Evolutionary conservation across 805 yeast species (phyloP).

Genomic region (Vanderwaltozyma verrucispora): DNA sequence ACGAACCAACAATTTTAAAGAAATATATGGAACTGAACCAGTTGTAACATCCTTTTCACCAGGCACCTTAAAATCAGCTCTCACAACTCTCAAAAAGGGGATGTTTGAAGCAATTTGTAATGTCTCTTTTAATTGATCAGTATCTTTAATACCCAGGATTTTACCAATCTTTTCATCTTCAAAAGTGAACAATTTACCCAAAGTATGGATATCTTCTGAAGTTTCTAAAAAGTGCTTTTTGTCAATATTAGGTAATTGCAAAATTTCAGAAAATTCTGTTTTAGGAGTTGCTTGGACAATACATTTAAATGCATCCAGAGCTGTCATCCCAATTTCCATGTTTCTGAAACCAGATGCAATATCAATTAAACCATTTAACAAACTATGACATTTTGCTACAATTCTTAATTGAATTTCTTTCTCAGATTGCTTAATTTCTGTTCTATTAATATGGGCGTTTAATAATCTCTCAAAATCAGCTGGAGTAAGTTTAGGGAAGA

Average conservation of each 20-base stretch:
- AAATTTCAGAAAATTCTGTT: conserved; percentile 48
- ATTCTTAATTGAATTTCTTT: conserved; percentile 38
- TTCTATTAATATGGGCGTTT: conserved; percentile 42
- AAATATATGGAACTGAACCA: conserved; percentile 62
- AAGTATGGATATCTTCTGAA: conserved; percentile 35
- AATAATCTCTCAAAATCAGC: conserved; percentile 44
- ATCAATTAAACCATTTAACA: conserved; percentile 64
- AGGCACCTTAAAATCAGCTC: conserved; percentile 71
- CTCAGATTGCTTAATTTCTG: conserved; percentile 17
- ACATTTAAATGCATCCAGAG: conserved; percentile 58
- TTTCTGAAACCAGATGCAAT: conserved; percentile 74
- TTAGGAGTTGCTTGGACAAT: conserved; percentile 64
- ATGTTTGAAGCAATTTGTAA: conserved; percentile 49
- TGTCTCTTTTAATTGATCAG: conserved; percentile 36
- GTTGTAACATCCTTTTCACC: conserved; percentile 72
- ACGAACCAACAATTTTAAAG: conserved; percentile 62
- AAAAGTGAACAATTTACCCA: conserved; percentile 60
- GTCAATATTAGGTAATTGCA: conserved; percentile 74
- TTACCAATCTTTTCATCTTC: conserved; percentile 45
- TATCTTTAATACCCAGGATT: conserved; percentile 44
- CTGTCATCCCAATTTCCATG: conserved; percentile 48
- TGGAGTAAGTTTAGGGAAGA: conserved; percentile 32
- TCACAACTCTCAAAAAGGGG: conserved; percentile 58
- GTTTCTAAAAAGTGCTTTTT: conserved; percentile 30
- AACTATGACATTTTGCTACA: conserved; percentile 51